Conservation (phyloP, 495 filamentous ascomycete genomes). For the Penicillium verhagenii region DNA sequence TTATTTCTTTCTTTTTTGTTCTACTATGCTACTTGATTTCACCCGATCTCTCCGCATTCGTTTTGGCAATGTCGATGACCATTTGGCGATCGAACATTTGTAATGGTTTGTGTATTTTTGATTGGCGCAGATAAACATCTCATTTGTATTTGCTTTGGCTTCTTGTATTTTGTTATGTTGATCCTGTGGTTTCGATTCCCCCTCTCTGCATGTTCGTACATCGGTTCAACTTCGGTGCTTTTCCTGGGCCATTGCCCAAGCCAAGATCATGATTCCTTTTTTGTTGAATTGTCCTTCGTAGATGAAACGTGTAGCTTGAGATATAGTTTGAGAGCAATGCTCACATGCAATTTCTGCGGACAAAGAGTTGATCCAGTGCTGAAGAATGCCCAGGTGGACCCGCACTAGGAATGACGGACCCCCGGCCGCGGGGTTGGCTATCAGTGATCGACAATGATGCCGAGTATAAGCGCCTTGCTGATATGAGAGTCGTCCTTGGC, state of each 20-base stretch:
- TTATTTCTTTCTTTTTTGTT: slow-evolving; percentile 1
- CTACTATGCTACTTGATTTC: slow-evolving; percentile 3
- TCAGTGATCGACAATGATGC: not conserved
- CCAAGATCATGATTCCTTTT: slow-evolving; percentile 16
- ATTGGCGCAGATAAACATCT: slow-evolving; percentile 20
- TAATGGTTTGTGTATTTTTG: slow-evolving; percentile 11
- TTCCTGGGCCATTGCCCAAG: slow-evolving; percentile 10
- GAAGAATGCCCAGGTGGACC: not conserved
- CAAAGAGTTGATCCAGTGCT: not conserved
- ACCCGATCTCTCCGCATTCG: not conserved
- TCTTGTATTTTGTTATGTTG: slow-evolving; percentile 14
- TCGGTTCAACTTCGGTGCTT: slow-evolving; percentile 17
- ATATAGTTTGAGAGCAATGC: not conserved
- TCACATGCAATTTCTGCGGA: not conserved
- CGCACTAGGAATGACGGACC: not conserved
- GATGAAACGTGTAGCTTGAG: not conserved
- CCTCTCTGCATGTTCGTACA: slow-evolving; percentile 31
- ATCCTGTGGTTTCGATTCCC: slow-evolving; percentile 27
- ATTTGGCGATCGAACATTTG: slow-evolving; percentile 16
- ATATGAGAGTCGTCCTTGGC: not conserved
- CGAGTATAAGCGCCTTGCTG: not conserved
- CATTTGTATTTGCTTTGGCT: slow-evolving; percentile 12
- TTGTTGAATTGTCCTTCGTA: not conserved
- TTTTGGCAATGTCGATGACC: slow-evolving; percentile 16
- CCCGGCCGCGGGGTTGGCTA: not conserved